phyloP scores from a whole-genome alignment of 176 grass and related monocot genomes.

The Leersia perrieri region DNA sequence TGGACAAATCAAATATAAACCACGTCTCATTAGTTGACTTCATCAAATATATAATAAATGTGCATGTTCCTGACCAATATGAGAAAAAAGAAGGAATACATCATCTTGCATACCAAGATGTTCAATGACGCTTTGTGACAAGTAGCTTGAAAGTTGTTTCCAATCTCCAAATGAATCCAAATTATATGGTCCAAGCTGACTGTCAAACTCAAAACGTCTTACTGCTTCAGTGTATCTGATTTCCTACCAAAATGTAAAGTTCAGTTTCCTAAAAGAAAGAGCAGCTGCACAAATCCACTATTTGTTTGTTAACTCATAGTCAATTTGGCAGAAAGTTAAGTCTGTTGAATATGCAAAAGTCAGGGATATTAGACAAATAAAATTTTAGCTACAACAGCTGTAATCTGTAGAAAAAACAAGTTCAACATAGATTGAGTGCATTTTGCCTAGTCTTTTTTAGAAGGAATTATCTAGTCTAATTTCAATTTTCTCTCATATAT shows the following conservation, averaged over 20 bases:
- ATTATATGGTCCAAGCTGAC: conserved; percentile 74
- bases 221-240: conserved; percentile 80
- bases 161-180: conserved; percentile 67
- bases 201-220: conserved; percentile 70
- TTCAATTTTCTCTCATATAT: conserved; percentile 1
- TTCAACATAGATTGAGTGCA: conserved; percentile 1
- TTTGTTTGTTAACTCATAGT: background rate
- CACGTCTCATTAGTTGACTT: background rate
- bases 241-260: conserved; percentile 65
- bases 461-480: background rate
- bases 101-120: conserved; percentile 55
- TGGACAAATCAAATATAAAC: conserved; percentile 26
- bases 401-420: conserved; percentile 6
- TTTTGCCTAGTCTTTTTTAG: background rate
- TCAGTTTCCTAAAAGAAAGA: conserved; percentile 25
- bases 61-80: background rate
- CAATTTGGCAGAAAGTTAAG: background rate
- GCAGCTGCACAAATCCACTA: background rate
- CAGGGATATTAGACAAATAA: background rate
- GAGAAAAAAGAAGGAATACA: background rate
- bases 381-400: background rate
- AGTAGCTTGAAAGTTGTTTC: conserved; percentile 78
- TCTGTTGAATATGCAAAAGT: background rate
- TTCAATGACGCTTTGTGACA: conserved; percentile 66
- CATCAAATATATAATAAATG: background rate